Base-by-base conservation (phyloP, 2,329 filamentous ascomycete genomes). In the Colletotrichum tamarilloi region DNA sequence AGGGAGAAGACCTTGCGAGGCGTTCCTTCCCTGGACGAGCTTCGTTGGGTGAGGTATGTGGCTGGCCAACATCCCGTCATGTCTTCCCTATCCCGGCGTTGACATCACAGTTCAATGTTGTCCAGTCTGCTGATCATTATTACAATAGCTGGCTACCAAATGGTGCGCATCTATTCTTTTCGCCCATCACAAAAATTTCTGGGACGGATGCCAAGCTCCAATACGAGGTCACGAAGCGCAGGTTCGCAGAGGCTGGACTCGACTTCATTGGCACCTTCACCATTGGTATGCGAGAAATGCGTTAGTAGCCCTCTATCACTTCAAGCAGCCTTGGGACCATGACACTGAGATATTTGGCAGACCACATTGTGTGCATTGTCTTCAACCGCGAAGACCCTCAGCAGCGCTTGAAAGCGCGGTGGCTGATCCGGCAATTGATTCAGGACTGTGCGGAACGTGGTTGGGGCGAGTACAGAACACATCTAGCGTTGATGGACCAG, bases 381-480 rank as follows among this genome's bases (percentile, higher is more conserved):
- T 81, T 82, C 32, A 80, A 85, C 55, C 74, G 79, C 1, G 80
- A 83, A 1, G 83, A 85, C 75, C 72, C 80, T 30, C 77, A 79
- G 0, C 64, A 65, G 22, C 83, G 85, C 74, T 73, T 79, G 0
- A 76, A 75, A 35, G 62, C 77, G 38, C 68, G 62, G 24, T 46
- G 56, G 46, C 66, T 78, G 12, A 76, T 81, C 74, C 73, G 79
- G 16, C 79, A 80, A n/a, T 78, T 84, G 73, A 81, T 84, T n/a
- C 79, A 81, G 19, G 81, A 85, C 67, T 83, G 81, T 49, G 82
- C 83, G 0, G 77, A 74, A 14, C 74, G 80, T 8, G 84, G 83
- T 1, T 85, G 82, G 66, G 84, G 84, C 16, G 84, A 86, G 73
- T 85, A 85, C 74, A 79, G 84, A 22, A 85, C 85, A 1, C 84